phyloP scores from a whole-genome alignment of 306 rosid species.

The Cajanus cajan region DNA sequence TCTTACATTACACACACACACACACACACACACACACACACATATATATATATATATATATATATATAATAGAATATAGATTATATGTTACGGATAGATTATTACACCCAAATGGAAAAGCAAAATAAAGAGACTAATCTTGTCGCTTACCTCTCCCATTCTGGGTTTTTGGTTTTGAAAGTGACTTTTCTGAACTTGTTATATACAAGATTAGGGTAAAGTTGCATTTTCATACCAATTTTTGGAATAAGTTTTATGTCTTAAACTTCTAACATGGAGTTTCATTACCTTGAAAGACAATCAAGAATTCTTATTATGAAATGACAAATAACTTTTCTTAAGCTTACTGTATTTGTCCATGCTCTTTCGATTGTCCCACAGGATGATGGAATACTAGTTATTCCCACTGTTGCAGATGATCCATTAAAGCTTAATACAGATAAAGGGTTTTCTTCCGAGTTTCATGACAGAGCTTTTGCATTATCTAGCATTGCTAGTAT shows the following conservation, averaged over 20 bases:
- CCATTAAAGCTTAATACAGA: constrained; percentile 46
- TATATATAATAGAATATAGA: background rate
- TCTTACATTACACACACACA: background rate
- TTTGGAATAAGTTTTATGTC: background rate
- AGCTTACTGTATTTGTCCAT: background rate
- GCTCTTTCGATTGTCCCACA: constrained; percentile 30
- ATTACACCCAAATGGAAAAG: background rate
- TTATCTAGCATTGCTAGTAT: constrained; percentile 54
- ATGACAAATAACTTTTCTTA: constrained; percentile 5
- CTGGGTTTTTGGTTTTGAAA: background rate
- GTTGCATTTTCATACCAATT: background rate
- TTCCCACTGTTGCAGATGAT: constrained; percentile 54
- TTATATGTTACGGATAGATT: background rate
- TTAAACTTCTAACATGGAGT: background rate
- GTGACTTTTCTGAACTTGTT: background rate
- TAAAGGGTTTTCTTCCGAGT: constrained; percentile 42
- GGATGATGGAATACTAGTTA: constrained; percentile 60
- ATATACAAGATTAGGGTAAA: background rate
- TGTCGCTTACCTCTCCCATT: background rate
- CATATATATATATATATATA: too few relatives aligned
- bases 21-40: too few relatives aligned
- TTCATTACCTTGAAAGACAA: background rate
- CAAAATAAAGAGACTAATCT: background rate
- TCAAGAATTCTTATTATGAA: constrained; percentile 17
- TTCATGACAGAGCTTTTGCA: constrained; percentile 42